Evolutionary conservation across 2,329 filamentous ascomycete species (phyloP).

Genomic region (Bipolaris sorokiniana): DNA sequence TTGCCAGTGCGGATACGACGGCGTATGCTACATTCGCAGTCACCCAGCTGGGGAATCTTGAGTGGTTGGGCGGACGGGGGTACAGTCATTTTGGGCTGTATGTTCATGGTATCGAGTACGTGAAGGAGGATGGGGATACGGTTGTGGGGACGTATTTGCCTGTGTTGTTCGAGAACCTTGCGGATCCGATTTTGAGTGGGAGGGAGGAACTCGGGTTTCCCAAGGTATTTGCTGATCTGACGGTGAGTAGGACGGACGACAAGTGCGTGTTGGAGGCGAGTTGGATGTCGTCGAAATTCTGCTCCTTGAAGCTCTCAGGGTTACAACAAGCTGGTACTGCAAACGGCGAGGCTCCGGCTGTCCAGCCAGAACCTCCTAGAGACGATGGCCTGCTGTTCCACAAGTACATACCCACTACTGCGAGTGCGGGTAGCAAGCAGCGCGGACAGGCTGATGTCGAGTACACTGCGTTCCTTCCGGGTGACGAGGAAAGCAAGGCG

Average conservation of each 20-base stretch:
- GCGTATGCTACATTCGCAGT: slow-evolving; percentile 49
- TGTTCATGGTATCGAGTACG: slow-evolving; percentile 67
- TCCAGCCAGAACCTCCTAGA: neutral
- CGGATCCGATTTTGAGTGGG: slow-evolving; percentile 66
- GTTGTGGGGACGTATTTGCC: slow-evolving; percentile 62
- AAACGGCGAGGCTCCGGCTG: slow-evolving; percentile 7
- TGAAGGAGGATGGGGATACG: slow-evolving; percentile 55
- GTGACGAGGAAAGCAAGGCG: slow-evolving; percentile 39
- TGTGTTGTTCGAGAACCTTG: slow-evolving; percentile 63
- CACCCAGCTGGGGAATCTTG: slow-evolving; percentile 56
- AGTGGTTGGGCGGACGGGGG: slow-evolving; percentile 66
- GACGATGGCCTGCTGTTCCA: slow-evolving; percentile 62
- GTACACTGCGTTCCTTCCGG: slow-evolving; percentile 56
- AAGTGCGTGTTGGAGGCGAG: slow-evolving; percentile 50
- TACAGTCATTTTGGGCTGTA: slow-evolving; percentile 66
- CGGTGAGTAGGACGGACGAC: slow-evolving; percentile 48
- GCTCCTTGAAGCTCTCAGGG: slow-evolving; percentile 36
- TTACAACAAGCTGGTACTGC: slow-evolving; percentile 17
- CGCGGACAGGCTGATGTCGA: slow-evolving; percentile 60
- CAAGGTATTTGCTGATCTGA: slow-evolving; percentile 62
- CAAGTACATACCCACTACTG: slow-evolving; percentile 64
- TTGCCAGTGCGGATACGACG: slow-evolving; percentile 47
- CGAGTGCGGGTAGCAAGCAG: slow-evolving; percentile 46
- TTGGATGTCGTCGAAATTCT: slow-evolving; percentile 48
- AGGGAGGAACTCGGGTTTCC: slow-evolving; percentile 68